Evolutionary conservation across 768 basidiomycete genomes (phyloP).

Genomic region (Pleurotus salmoneostramineus): DNA sequence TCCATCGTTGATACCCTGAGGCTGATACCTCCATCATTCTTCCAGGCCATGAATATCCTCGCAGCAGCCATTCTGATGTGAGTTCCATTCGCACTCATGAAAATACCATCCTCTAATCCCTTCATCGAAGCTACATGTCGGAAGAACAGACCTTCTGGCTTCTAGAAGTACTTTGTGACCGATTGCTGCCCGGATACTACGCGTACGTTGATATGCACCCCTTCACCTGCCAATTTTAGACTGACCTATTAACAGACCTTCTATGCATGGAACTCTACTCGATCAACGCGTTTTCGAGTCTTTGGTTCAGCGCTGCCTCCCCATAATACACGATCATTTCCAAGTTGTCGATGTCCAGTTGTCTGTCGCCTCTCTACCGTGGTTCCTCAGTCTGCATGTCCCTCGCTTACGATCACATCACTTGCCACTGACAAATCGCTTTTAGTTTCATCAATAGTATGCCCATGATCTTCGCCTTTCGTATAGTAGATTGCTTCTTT

Average conservation of each 20-base stretch:
- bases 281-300: slow-evolving; percentile 98
- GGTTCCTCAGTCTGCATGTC: slow-evolving; percentile 94
- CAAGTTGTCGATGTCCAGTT: slow-evolving; percentile 89
- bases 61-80: slow-evolving; percentile 94
- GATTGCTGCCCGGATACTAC: slow-evolving; percentile 96
- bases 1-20: background rate
- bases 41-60: slow-evolving; percentile 94
- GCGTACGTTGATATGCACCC: slow-evolving; percentile 46
- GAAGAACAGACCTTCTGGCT: slow-evolving; percentile 99
- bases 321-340: slow-evolving; percentile 94
- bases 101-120: background rate
- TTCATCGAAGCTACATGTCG: slow-evolving; percentile 80
- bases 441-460: slow-evolving; percentile 84
- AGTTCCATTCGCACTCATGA: slow-evolving; percentile 14
- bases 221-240: slow-evolving; percentile 2
- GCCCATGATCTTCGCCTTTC: slow-evolving; percentile 97
- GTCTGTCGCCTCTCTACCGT: slow-evolving; percentile 93
- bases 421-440: background rate
- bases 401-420: slow-evolving; percentile 1
- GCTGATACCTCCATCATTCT: slow-evolving; percentile 1
- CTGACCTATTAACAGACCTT: slow-evolving; percentile 54
- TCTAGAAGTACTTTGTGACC: slow-evolving; percentile 90
- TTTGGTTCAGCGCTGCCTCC: slow-evolving; percentile 82
- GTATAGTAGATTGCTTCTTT: slow-evolving; percentile 96
- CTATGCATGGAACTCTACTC: slow-evolving; percentile 98